phyloP scores from a whole-genome alignment of 306 rosid genomes.

The Castanea crenata region DNA sequence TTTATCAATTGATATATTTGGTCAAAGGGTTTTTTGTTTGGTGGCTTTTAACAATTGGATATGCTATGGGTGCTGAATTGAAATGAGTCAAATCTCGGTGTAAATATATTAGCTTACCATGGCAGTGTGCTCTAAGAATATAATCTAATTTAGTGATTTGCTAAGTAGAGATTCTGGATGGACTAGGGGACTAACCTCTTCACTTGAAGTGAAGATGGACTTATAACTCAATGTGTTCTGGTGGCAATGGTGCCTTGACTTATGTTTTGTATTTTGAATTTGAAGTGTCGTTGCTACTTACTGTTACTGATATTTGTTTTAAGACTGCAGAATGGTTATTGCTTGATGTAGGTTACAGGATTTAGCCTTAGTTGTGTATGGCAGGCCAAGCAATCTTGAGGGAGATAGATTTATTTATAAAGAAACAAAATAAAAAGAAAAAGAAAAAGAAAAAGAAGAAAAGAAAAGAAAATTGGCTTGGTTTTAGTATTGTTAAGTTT shows the following conservation, averaged over 20 bases:
- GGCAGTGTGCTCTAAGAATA: not conserved
- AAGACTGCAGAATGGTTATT: not conserved
- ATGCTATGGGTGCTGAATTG: not conserved
- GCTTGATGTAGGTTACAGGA: not conserved
- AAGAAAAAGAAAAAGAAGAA: too few species aligned
- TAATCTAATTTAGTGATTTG: not conserved
- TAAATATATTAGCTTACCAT: not conserved
- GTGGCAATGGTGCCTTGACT: not conserved
- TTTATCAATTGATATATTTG: not conserved
- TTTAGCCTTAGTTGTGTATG: not conserved
- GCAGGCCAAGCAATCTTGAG: not conserved
- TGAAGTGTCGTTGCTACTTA: not conserved
- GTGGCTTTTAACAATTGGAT: too few species aligned
- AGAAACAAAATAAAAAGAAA: too few species aligned
- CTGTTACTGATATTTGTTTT: not conserved
- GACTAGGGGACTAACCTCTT: not conserved
- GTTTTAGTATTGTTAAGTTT: too few species aligned
- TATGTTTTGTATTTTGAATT: not conserved
- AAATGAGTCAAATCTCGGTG: not conserved
- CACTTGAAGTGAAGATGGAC: not conserved
- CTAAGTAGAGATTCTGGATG: not conserved
- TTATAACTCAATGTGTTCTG: not conserved
- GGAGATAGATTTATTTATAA: not conserved
- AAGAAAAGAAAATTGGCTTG: not conserved
- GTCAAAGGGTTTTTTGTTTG: too few species aligned